Base-by-base conservation (phyloP, 176 grass and related monocot genomes). In the Neostapfia colusana region DNA sequence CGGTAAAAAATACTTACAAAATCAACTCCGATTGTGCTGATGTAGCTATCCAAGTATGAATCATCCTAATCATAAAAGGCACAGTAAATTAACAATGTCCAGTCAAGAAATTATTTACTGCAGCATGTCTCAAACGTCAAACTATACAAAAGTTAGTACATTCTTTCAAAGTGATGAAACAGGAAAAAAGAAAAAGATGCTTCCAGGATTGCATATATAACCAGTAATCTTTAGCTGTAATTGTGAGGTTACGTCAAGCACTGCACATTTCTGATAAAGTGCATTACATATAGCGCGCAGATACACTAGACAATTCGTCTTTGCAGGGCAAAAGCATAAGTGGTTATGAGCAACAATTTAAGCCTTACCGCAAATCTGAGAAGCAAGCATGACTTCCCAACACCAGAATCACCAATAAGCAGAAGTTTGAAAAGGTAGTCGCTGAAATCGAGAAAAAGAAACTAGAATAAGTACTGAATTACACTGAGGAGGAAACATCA, bases 21-120 rank as follows among this genome's bases (percentile, higher is more conserved):
- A 61, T 92, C 86, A 66, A 92, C 86, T 68, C 91, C 91, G 72
- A 94, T 94, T 60, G 91, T 94, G 67, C 91, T 94, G 76, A 94
- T 94, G 75, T 94, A 94, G 69, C 88, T 94, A 72, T 94, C 91
- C 85, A 91, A 54, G 67, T 94, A 94, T 0, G 91, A 94, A 49
- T 94, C 91, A 79, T 94, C 91, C 91, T 94, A 75, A 16, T 54
- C 51, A 54, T 7, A 23, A 41, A 31, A 73, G 12, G 20, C 8
- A 54, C 0, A 15, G 25, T 27, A 57, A 24, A 61, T 85, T 24
- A 82, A 36, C 67, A 72, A 53, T 27, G 40, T 59, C 27, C 34
- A 25, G 31, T 14, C 53, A 71, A 72, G 41, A 66, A 58, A 31
- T 31, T 31, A 31, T 31, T 31, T 31, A 31, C 31, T 31, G 31